A percentile compares a stretch with the other conserved stretches of the same genome.
Conservation (phyloP, 2,329 filamentous ascomycete genomes). For the Monilinia vaccinii-corymbosi region DNA sequence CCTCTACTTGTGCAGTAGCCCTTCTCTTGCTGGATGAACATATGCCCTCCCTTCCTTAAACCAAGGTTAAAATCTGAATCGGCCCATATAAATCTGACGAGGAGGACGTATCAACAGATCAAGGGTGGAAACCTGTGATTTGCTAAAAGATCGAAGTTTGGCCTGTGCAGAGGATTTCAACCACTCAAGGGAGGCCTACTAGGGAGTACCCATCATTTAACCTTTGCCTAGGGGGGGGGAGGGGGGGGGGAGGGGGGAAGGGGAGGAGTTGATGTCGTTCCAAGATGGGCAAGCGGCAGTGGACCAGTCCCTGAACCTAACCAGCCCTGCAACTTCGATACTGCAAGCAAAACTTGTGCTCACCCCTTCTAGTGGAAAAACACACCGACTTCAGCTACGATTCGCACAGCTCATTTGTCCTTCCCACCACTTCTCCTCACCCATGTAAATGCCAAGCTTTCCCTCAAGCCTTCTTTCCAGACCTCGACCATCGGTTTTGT, state of each 20-base stretch:
- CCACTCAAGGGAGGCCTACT: too few relatives aligned
- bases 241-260: too few relatives aligned
- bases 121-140: too few relatives aligned
- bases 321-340: constrained; percentile 15
- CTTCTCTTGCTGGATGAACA: constrained; percentile 24
- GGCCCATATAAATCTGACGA: too few relatives aligned
- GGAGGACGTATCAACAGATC: too few relatives aligned
- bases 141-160: too few relatives aligned
- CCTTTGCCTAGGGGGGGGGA: too few relatives aligned
- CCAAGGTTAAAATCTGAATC: too few relatives aligned
- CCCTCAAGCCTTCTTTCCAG: constrained; percentile 21
- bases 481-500: constrained; percentile 25
- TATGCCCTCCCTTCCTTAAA: constrained; percentile 2
- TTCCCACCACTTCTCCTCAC: constrained; percentile 3
- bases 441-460: constrained; percentile 18
- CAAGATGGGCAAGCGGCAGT: constrained; percentile 12
- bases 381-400: constrained; percentile 6
- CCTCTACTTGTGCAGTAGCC: constrained; percentile 15
- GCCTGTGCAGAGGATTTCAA: too few relatives aligned
- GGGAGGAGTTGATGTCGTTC: too few relatives aligned
- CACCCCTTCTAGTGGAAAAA: constrained; percentile 3
- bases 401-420: constrained; percentile 6
- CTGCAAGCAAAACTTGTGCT: constrained; percentile 9
- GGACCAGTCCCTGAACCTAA: constrained; percentile 4
- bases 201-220: too few relatives aligned